Conservation (phyloP, 352 stramenopile genomes). For the Phytopythium aichiense region DNA sequence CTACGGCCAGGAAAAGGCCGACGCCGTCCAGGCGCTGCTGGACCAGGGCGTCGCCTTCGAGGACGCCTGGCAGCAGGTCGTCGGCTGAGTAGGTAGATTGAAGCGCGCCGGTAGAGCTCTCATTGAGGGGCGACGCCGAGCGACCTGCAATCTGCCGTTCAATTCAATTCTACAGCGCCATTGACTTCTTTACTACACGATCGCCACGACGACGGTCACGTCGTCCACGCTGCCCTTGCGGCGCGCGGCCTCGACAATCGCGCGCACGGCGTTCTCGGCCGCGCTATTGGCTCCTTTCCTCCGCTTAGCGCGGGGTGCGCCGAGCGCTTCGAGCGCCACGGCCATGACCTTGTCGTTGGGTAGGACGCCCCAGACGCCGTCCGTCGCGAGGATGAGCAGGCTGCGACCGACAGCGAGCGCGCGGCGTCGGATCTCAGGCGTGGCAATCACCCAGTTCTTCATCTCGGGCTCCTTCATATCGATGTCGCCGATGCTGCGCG, state of each 20-base stretch:
- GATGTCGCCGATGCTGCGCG: slow-evolving; percentile 83
- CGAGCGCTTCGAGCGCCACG: slow-evolving; percentile 35
- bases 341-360: slow-evolving; percentile 54
- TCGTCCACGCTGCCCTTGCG: slow-evolving; percentile 61
- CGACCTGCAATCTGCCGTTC: neutral
- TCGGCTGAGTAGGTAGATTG: slow-evolving; percentile 5
- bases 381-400: slow-evolving; percentile 61
- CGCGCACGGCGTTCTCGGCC: slow-evolving; percentile 41
- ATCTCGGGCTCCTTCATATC: slow-evolving; percentile 73
- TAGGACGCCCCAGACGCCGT: slow-evolving; percentile 72
- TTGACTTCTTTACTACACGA: slow-evolving; percentile 21
- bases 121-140: neutral
- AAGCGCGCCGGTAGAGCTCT: neutral
- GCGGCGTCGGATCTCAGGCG: slow-evolving; percentile 52
- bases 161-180: slow-evolving; percentile 4
- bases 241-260: slow-evolving; percentile 45
- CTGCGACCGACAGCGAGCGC: slow-evolving; percentile 39
- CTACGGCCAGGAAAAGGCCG: slow-evolving; percentile 34
- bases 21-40: slow-evolving; percentile 35
- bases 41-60: slow-evolving; percentile 38
- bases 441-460: slow-evolving; percentile 71
- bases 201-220: slow-evolving; percentile 53
- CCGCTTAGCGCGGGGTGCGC: slow-evolving; percentile 18
- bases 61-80: slow-evolving; percentile 36
- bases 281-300: slow-evolving; percentile 15